Conservation (phyloP, 1,284 basidiomycete species). For the Naganishia sp. region DNA sequence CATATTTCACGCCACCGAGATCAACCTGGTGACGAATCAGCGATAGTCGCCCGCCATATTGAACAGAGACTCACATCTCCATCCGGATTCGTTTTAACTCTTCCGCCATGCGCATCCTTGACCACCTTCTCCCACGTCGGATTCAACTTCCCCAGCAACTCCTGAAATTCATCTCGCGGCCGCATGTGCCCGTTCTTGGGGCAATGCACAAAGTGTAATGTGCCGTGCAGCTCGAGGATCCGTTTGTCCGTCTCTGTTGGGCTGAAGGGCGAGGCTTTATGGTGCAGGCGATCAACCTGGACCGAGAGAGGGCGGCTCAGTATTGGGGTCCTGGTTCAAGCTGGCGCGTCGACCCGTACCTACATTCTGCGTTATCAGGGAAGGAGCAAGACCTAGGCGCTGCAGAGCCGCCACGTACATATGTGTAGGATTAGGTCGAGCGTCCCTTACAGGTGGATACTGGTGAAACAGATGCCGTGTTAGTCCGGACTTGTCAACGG, state of each 20-base stretch:
- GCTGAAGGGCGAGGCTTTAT: slow-evolving; percentile 62
- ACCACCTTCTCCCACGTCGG: slow-evolving; percentile 75
- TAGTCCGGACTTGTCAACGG: not conserved
- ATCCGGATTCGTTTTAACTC: slow-evolving; percentile 74
- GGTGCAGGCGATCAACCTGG: slow-evolving; percentile 81
- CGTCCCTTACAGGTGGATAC: slow-evolving; percentile 75
- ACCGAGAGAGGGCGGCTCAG: not conserved
- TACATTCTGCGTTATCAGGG: slow-evolving; percentile 81
- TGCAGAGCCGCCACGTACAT: slow-evolving; percentile 80
- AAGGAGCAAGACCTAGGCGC: slow-evolving; percentile 63
- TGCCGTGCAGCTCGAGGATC: slow-evolving; percentile 86
- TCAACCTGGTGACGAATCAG: slow-evolving; percentile 62
- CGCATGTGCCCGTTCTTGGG: slow-evolving; percentile 65
- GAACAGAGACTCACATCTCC: slow-evolving; percentile 67
- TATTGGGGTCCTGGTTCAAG: not conserved
- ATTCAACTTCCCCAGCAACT: slow-evolving; percentile 68
- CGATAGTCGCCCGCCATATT: not conserved
- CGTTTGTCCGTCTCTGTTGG: slow-evolving; percentile 51
- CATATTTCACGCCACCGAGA: slow-evolving; percentile 73
- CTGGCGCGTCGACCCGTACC: not conserved
- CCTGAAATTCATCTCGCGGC: slow-evolving; percentile 71
- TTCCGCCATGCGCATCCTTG: slow-evolving; percentile 62
- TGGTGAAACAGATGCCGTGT: slow-evolving; percentile 23
- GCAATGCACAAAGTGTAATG: slow-evolving; percentile 78
- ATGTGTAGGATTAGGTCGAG: slow-evolving; percentile 82